These are phyloP conservation scores for Ammopiptanthus mongolicus DNA, from an alignment of 306 rosid species.

Conservation along the genomic window DNA sequence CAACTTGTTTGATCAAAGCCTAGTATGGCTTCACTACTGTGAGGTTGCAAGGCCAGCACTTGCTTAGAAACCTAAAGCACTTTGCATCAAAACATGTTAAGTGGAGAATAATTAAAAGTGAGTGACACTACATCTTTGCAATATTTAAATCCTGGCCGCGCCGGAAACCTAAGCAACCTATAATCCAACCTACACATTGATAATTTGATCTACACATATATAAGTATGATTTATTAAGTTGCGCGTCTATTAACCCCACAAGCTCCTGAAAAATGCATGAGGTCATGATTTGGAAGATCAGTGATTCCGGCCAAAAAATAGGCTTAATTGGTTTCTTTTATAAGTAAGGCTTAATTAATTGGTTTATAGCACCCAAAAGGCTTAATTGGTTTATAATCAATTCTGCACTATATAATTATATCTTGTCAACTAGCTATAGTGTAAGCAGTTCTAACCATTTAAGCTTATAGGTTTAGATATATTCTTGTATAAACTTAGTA, in stretches of 20 bases:
- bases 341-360: too few relatives aligned
- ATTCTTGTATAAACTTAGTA: too few relatives aligned
- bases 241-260: slow-evolving; percentile 22
- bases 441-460: too few relatives aligned
- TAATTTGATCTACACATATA: slow-evolving; percentile 14
- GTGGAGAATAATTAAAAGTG: slow-evolving; percentile 37
- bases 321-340: too few relatives aligned
- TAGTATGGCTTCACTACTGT: slow-evolving; percentile 17
- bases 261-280: neutral
- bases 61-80: slow-evolving; percentile 19
- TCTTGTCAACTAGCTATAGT: too few relatives aligned
- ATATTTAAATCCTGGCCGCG: slow-evolving; percentile 33
- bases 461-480: too few relatives aligned
- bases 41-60: neutral
- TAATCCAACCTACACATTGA: slow-evolving; percentile 20
- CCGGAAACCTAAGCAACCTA: slow-evolving; percentile 33
- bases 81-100: slow-evolving; percentile 10
- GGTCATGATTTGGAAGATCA: neutral
- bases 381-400: too few relatives aligned
- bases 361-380: too few relatives aligned
- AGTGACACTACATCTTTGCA: slow-evolving; percentile 24
- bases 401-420: too few relatives aligned
- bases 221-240: neutral
- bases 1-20: slow-evolving; percentile 22
- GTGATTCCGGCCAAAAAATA: neutral